Evolutionary conservation across 2,329 filamentous ascomycete species (phyloP).

Genomic region (Clarireedia homoeocarpa): DNA sequence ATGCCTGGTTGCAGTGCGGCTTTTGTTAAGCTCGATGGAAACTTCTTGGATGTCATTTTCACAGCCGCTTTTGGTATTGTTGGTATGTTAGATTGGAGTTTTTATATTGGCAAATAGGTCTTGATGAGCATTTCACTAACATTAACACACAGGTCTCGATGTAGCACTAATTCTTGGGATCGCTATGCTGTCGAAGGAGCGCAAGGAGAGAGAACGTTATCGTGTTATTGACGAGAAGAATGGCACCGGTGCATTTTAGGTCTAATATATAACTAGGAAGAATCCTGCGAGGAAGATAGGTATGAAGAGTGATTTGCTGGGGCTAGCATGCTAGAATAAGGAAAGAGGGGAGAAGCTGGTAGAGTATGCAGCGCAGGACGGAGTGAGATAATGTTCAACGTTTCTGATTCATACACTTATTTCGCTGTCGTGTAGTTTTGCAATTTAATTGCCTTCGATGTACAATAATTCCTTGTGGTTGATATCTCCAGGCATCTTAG

Average conservation of each 20-base stretch:
- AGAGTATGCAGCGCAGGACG: too few species aligned
- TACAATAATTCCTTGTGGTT: too few species aligned
- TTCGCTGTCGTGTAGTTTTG: too few species aligned
- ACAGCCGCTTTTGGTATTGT: constrained; percentile 75
- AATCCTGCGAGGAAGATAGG: not conserved
- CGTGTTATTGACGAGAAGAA: constrained; percentile 75
- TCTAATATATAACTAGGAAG: not conserved
- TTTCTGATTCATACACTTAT: too few species aligned
- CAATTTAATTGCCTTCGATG: too few species aligned
- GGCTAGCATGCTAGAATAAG: too few species aligned
- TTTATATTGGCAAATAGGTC: not conserved
- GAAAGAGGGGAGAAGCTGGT: too few species aligned
- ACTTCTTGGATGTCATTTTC: constrained; percentile 68
- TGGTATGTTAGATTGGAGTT: constrained; percentile 33
- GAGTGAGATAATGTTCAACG: too few species aligned
- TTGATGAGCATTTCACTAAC: not conserved
- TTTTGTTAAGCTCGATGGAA: constrained; percentile 61
- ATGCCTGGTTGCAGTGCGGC: constrained; percentile 61
- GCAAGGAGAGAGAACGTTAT: constrained; percentile 72
- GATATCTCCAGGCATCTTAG: too few species aligned
- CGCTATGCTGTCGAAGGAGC: constrained; percentile 71
- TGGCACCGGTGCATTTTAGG: constrained; percentile 44
- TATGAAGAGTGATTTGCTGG: not conserved
- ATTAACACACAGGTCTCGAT: constrained; percentile 30
- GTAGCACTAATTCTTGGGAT: constrained; percentile 54